Conservation (phyloP, 2,329 filamentous ascomycete species). For the Diaporthe vexans region DNA sequence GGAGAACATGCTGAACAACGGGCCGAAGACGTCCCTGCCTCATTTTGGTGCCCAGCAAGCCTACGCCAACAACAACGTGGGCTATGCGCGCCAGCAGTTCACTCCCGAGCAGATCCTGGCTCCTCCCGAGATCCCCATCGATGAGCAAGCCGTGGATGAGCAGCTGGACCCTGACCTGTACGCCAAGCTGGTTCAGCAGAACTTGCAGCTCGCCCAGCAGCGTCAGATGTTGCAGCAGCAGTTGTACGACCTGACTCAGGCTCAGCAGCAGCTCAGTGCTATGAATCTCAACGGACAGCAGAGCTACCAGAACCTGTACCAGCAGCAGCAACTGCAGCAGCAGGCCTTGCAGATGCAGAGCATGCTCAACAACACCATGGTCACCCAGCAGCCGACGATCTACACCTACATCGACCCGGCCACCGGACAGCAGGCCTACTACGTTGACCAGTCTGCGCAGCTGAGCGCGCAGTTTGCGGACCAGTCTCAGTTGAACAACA, state of each 20-base stretch:
- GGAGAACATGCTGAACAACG: slow-evolving; percentile 58
- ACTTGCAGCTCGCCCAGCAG: slow-evolving; percentile 92
- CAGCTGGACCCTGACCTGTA: slow-evolving; percentile 89
- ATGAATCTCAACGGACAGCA: slow-evolving; percentile 77
- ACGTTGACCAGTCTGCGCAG: slow-evolving; percentile 75
- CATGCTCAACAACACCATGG: slow-evolving; percentile 61
- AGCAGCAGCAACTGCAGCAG: slow-evolving; percentile 61
- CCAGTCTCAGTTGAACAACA: slow-evolving; percentile 46
- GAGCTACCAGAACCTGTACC: slow-evolving; percentile 71
- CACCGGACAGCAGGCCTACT: slow-evolving; percentile 87
- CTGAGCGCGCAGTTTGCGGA: slow-evolving; percentile 48
- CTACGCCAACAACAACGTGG: slow-evolving; percentile 41
- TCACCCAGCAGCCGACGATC: slow-evolving; percentile 77
- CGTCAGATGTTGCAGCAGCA: slow-evolving; percentile 97
- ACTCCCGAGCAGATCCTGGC: slow-evolving; percentile 91
- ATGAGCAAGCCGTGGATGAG: slow-evolving; percentile 73
- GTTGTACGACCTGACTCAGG: slow-evolving; percentile 84
- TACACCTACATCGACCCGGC: slow-evolving; percentile 88
- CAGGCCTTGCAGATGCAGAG: slow-evolving; percentile 76
- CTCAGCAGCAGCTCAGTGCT: slow-evolving; percentile 85
- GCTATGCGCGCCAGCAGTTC: slow-evolving; percentile 63
- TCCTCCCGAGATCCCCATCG: slow-evolving; percentile 83
- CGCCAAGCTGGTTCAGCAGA: slow-evolving; percentile 90
- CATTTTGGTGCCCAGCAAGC: slow-evolving; percentile 50
- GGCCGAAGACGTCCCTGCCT: slow-evolving; percentile 71